Base-by-base conservation (phyloP, 148 eudicot species). In the Hydrangea macrophylla region DNA sequence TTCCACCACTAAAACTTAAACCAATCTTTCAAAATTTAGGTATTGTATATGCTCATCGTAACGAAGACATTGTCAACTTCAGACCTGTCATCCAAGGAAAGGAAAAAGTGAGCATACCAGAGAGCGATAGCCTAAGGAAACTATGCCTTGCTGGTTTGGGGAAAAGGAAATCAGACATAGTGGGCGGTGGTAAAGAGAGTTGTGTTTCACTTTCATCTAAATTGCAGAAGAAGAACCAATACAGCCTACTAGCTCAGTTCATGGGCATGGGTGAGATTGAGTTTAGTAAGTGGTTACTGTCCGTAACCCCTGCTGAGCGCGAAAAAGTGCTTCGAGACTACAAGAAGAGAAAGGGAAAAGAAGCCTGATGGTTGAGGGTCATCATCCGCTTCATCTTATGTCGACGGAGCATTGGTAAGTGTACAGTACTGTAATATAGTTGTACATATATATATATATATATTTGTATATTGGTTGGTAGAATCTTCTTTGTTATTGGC, bases 31-130 rank as follows among this genome's bases (percentile, higher is more conserved):
- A n/a, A 39, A 70, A 28, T 73, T 54, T 71, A 94, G 98, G 98
- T 71, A 82, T 88, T 70, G 76, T 90, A 36, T 90, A 94, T 77
- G 85, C 96, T 63, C 98, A 94, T 76, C 92, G 96, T 7, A 85
- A 90, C 60, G 96, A 86, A 77, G 88, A 94, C 60, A 64, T 94
- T 39, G 86, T 94, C 42, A 90, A 89, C 78, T 60, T 68, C 50
- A 76, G 90, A 65, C 72, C 77, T 25, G 78, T 77, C 23, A 55
- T 7, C 32, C 68, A 70, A 62, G 71, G 20, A n/a, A 30, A 65
- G 53, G 45, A 61, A 69, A 70, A 70, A 39, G 54, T 51, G 36
- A 54, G 36, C 17, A 53, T 37, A 28, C 15, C 53, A 13, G 39
- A 44, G 33, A 37, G 36, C 18, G 60, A 77, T 42, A 66, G 44